Evolutionary conservation across 768 basidiomycete genomes (phyloP), one percentile per base, ranked within the genome.

Genomic region (Suillus fuscotomentosus): DNA sequence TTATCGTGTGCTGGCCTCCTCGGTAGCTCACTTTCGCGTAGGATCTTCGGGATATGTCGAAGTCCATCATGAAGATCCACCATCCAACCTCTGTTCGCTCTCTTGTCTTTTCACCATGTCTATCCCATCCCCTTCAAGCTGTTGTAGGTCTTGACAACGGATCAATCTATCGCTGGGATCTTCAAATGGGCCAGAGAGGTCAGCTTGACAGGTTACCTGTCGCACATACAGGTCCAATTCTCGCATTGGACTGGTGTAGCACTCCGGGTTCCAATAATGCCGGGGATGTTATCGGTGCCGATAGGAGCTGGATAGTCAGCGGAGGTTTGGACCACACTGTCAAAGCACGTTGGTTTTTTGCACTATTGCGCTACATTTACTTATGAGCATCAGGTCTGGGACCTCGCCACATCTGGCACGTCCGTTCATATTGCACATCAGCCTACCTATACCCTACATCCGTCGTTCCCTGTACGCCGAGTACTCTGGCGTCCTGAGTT

Each of bases 321-420:
- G 91, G 88, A 14, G 90, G 92, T 0, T 77, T 94, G 38, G 93
- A 95, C 75, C 86, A 87, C 42, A 87, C 83, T 36, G 91, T 94
- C 59, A 93, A 94, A 79, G 91, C 87, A 54, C 42, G 74, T 68
- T 42, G 31, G 10, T 17, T 53, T 61, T 61, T 27, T 15, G 24
- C 50, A n/a, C 3, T 6, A 36, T 3, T 7, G 17, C 3, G 15
- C 22, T 36, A 31, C 14, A 55, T 56, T 15, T 66, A 24, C 34
- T 64, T 66, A 53, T 69, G 34, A 20, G 9, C 48, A n/a, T 39
- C 62, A 90, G 89, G 78, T 92, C 0, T 94, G 92, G 92, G 87
- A 92, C 70, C 80, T 93, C 13, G 82, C 70, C 0, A 67, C 66
- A 39, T 64, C 72, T 8, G 67, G 31, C 54, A 63, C 84, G 0